Conservation (phyloP, 1,139 yeast genomes). For the Spencermartinsiella ligniputridi region DNA sequence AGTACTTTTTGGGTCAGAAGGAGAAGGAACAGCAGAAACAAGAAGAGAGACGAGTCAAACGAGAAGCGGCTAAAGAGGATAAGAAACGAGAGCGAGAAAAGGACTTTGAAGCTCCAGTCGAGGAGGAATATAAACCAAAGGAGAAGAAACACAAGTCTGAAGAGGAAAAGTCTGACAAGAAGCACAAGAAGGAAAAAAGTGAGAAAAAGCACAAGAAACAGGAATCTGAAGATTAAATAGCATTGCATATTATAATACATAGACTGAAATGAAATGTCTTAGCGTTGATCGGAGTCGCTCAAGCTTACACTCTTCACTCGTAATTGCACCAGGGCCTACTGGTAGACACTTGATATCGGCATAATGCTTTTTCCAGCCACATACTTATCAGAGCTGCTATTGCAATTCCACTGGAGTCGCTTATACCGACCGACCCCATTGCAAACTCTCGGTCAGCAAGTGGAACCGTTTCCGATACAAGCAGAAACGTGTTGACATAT, state of each 20-base stretch:
- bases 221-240: constrained; percentile 18
- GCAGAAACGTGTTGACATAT: constrained; percentile 81
- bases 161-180: constrained; percentile 24
- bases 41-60: constrained; percentile 75
- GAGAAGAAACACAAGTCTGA: constrained; percentile 22
- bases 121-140: constrained; percentile 42
- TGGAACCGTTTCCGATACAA: constrained; percentile 62
- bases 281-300: neutral
- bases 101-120: constrained; percentile 84
- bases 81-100: constrained; percentile 69
- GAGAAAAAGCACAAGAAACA: constrained; percentile 21
- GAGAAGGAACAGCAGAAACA: constrained; percentile 71
- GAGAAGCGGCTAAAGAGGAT: constrained; percentile 61
- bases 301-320: constrained; percentile 13
- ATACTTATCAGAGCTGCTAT: constrained; percentile 73
- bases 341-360: constrained; percentile 52
- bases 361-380: constrained; percentile 69
- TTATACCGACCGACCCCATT: constrained; percentile 89
- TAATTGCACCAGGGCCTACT: constrained; percentile 40
- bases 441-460: constrained; percentile 69
- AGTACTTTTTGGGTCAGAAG: constrained; percentile 83
- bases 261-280: neutral
- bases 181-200: constrained; percentile 26
- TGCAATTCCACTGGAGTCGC: constrained; percentile 86
- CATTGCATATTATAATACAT: neutral